Conservation (phyloP, 345 rosid species). For the Moricandia moricandioides region DNA sequence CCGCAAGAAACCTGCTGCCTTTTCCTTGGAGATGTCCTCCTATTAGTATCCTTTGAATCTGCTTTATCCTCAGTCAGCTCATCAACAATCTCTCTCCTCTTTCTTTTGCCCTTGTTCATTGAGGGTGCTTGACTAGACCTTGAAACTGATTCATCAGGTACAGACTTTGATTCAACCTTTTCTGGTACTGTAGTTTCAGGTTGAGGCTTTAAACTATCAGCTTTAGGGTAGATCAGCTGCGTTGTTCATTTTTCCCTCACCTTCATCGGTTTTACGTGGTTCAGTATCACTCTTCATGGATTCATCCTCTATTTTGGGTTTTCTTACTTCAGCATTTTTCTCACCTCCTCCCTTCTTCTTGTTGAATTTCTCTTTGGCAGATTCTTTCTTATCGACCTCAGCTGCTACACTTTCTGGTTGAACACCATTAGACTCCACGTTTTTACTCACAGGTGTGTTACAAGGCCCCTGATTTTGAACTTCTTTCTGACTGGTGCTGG, state of each 20-base stretch:
- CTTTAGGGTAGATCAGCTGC: conserved; percentile 28
- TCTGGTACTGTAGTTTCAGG: conserved; percentile 20
- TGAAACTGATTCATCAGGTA: conserved; percentile 29
- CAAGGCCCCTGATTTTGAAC: not conserved
- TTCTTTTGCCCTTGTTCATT: conserved; percentile 31
- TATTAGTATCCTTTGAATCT: conserved; percentile 26
- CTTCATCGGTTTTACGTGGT: not conserved
- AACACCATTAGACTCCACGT: conserved; percentile 34
- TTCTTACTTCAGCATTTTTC: conserved; percentile 12
- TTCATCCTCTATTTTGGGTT: not conserved
- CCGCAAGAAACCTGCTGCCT: conserved; percentile 41
- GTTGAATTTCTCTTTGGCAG: conserved; percentile 37
- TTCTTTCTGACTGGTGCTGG: not conserved
- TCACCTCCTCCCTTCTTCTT: conserved; percentile 26
- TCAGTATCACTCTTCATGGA: not conserved
- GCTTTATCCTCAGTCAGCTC: conserved; percentile 39
- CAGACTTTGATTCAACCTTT: conserved; percentile 27
- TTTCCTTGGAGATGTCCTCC: conserved; percentile 54
- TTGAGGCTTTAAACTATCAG: conserved; percentile 29
- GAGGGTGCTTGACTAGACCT: conserved; percentile 25
- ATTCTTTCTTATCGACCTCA: conserved; percentile 29
- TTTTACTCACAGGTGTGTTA: conserved; percentile 30
- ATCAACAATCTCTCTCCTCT: conserved; percentile 41
- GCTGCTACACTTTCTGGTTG: conserved; percentile 25
- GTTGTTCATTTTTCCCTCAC: not conserved